phyloP scores from a whole-genome alignment of 2,329 filamentous ascomycete genomes.

The Chlorencoelia australis region DNA sequence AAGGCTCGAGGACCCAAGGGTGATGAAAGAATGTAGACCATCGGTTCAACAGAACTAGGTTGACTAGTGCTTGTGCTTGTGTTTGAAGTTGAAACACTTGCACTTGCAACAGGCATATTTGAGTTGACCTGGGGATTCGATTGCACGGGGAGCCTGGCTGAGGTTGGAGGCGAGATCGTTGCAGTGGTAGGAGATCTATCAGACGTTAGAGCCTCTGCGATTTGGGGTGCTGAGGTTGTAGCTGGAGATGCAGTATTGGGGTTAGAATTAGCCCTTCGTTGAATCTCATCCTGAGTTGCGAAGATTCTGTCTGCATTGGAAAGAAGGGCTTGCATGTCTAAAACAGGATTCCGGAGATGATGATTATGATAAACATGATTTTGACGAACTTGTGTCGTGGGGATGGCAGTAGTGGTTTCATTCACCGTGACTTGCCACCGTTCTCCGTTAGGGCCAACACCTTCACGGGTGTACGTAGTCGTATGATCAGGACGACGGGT shows the following conservation, averaged over 20 bases:
- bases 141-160: background rate
- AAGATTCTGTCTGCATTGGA: slow-evolving; percentile 19
- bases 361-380: slow-evolving; percentile 8
- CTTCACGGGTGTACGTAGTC: slow-evolving; percentile 38
- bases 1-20: slow-evolving; percentile 49
- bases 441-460: slow-evolving; percentile 40
- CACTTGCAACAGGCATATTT: slow-evolving; percentile 5
- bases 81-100: slow-evolving; percentile 1
- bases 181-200: background rate
- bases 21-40: slow-evolving; percentile 52
- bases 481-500: slow-evolving; percentile 28
- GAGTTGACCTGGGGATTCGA: slow-evolving; percentile 2
- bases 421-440: slow-evolving; percentile 43
- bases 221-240: slow-evolving; percentile 2
- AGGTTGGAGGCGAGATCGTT: slow-evolving; percentile 1
- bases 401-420: slow-evolving; percentile 29
- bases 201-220: slow-evolving; percentile 7
- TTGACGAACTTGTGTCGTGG: slow-evolving; percentile 10
- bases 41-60: slow-evolving; percentile 28
- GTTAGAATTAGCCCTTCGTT: no score
- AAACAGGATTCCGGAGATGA: slow-evolving; percentile 11
- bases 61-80: slow-evolving; percentile 7
- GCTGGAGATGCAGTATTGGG: slow-evolving; percentile 12
- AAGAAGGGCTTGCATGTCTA: slow-evolving; percentile 20
- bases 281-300: slow-evolving; percentile 14